These are phyloP conservation scores for Leccinum pellstonianum DNA, from an alignment of 768 basidiomycete genomes.

Conservation along the genomic window DNA sequence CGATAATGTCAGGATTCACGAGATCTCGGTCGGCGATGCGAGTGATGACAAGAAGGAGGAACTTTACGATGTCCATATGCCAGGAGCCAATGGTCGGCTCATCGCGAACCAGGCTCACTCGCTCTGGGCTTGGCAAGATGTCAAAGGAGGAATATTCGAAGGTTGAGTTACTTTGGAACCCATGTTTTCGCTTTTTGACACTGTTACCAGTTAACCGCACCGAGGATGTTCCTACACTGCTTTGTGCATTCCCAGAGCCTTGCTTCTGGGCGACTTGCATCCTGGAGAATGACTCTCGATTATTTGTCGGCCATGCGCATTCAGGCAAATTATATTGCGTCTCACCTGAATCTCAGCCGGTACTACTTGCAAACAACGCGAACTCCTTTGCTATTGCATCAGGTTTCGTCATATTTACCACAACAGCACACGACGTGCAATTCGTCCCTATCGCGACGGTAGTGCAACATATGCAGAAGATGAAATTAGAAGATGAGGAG, in stretches of 20 bases:
- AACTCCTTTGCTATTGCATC: slow-evolving; percentile 76
- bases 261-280: slow-evolving; percentile 47
- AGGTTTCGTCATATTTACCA: slow-evolving; percentile 82
- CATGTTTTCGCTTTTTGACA: no score
- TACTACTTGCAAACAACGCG: slow-evolving; percentile 47
- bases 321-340: slow-evolving; percentile 56
- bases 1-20: slow-evolving; percentile 36
- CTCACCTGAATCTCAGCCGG: slow-evolving; percentile 26
- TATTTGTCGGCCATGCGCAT: slow-evolving; percentile 64
- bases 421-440: slow-evolving; percentile 73
- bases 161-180: no score
- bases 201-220: neutral
- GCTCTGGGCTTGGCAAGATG: no score
- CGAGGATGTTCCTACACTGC: slow-evolving; percentile 21
- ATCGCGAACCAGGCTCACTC: no score
- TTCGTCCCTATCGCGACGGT: slow-evolving; percentile 53
- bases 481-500: slow-evolving; percentile 15
- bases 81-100: neutral
- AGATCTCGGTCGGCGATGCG: slow-evolving; percentile 10
- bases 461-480: slow-evolving; percentile 8
- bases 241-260: slow-evolving; percentile 54
- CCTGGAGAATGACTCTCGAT: slow-evolving; percentile 12
- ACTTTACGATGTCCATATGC: neutral
- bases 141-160: no score
- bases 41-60: slow-evolving; percentile 4